Conservation (phyloP, 441 rosid species). For the Adansonia gregorii region DNA sequence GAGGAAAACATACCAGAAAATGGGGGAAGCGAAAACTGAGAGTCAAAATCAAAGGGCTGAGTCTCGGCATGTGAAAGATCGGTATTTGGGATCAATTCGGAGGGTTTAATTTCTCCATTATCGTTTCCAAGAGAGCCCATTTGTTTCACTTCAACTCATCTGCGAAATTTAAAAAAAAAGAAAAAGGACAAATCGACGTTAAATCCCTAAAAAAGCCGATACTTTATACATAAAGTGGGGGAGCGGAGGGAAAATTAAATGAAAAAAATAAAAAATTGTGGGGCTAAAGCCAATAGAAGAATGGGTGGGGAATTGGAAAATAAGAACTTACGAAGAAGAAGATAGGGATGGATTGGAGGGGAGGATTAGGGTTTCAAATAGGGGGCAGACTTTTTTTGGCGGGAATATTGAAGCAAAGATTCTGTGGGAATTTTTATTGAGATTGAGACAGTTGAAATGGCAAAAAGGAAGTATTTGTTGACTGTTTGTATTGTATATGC, state of each 20-base stretch:
- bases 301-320: neutral
- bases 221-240: neutral
- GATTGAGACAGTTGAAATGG: neutral
- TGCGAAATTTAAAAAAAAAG: slow-evolving; percentile 4
- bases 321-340: neutral
- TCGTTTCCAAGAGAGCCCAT: slow-evolving; percentile 48
- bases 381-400: neutral
- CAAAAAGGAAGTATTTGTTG: no score
- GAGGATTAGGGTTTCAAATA: neutral
- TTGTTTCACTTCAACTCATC: slow-evolving; percentile 31
- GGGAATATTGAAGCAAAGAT: neutral
- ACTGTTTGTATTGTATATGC: no score
- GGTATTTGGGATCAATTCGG: slow-evolving; percentile 19
- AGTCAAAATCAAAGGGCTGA: slow-evolving; percentile 51
- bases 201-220: slow-evolving; percentile 14
- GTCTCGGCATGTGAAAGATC: slow-evolving; percentile 35
- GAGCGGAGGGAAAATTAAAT: no score
- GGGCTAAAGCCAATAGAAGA: neutral
- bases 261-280: no score
- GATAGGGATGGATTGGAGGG: neutral
- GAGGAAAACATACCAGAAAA: slow-evolving; percentile 38
- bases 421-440: neutral
- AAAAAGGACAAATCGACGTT: neutral
- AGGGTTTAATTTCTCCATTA: slow-evolving; percentile 23
- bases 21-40: slow-evolving; percentile 37